A percentile compares a stretch with the other conserved stretches of the same genome.
Evolutionary conservation across 208 protist species (phyloP).

Genomic region (Acanthamoeba triangularis): DNA sequence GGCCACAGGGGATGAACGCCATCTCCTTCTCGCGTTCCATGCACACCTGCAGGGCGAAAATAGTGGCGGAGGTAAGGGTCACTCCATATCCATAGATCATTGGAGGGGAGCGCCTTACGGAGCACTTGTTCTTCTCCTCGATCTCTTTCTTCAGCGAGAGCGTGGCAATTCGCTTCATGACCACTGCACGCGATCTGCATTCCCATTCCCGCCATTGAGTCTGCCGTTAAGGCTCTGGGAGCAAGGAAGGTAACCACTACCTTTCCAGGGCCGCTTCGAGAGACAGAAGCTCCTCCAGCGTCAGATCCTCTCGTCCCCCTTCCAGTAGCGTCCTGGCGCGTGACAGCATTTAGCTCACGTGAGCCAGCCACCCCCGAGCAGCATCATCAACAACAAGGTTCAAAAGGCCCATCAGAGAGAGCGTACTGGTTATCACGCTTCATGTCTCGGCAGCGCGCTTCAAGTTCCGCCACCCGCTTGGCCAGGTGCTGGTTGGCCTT

Average conservation of each 20-base stretch:
- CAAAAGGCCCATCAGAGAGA: too few species aligned
- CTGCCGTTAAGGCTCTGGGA: too few species aligned
- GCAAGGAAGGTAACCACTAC: background rate
- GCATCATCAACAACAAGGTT: background rate
- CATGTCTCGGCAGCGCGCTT: background rate
- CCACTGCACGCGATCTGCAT: background rate
- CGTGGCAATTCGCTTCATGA: background rate
- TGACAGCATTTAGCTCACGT: too few species aligned
- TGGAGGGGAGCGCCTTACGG: background rate
- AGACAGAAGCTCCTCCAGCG: background rate
- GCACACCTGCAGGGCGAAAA: background rate
- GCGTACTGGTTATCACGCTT: background rate
- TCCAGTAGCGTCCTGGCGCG: background rate
- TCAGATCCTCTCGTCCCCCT: background rate
- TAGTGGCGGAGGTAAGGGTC: background rate
- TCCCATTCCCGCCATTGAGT: background rate
- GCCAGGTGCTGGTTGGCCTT: background rate
- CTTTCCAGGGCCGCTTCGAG: background rate
- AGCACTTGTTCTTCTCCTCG: slow-evolving; percentile 25
- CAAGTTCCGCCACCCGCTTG: background rate
- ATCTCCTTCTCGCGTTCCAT: slow-evolving; percentile 33
- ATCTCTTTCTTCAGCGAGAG: slow-evolving; percentile 10
- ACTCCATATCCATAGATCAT: background rate
- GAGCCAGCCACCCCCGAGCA: background rate
- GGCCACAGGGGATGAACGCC: background rate